Evolutionary conservation across 2,329 filamentous ascomycete genomes (phyloP).

Genomic region (Claviceps spartinae): DNA sequence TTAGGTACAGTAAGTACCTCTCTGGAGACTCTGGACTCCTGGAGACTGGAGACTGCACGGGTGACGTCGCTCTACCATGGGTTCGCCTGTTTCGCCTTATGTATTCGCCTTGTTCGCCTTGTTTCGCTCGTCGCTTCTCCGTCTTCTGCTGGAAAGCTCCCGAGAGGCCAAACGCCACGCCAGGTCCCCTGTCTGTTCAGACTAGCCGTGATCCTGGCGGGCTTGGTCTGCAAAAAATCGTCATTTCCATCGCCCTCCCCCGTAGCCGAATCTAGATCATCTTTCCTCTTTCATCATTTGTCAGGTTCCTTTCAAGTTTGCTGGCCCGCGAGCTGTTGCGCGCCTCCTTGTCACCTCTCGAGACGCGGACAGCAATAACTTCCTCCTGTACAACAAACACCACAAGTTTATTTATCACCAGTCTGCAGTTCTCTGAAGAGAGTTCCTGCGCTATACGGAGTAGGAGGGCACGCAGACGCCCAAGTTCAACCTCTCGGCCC

Average conservation of each 20-base stretch:
- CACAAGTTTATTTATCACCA: neutral
- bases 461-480: neutral
- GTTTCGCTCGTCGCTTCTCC: neutral
- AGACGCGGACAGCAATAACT: neutral
- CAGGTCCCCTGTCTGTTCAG: neutral
- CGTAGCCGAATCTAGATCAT: neutral
- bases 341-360: neutral
- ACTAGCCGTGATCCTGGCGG: conserved; percentile 4
- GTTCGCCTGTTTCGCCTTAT: neutral
- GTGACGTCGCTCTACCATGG: conserved; percentile 6
- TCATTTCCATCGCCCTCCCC: conserved; percentile 4
- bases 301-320: neutral
- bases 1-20: too few relatives aligned
- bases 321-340: neutral
- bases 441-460: neutral
- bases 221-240: conserved; percentile 4
- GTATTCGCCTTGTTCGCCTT: neutral
- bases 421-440: too few relatives aligned
- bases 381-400: neutral
- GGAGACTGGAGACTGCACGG: neutral
- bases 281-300: neutral
- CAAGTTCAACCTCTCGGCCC: neutral
- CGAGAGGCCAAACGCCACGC: neutral
- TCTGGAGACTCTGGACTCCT: neutral
- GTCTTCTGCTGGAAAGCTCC: neutral